Base-by-base conservation (phyloP, 2,329 filamentous ascomycete genomes). In the Cyclaneusma minus region DNA sequence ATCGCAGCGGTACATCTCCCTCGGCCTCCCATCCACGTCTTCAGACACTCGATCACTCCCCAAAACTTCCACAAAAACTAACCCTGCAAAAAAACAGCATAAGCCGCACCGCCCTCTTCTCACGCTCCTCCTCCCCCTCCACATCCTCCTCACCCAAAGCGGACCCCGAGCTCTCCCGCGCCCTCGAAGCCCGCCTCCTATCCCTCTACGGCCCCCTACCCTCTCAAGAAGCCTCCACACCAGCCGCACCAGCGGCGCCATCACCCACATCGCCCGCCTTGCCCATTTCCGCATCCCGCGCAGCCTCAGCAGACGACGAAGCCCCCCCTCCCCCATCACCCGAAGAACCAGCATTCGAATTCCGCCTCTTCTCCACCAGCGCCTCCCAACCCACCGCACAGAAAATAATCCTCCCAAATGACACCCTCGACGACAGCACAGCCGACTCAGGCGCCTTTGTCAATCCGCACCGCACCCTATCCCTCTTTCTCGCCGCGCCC, bases 301-400 rank as follows among this genome's bases (percentile, higher is more conserved):
- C 39, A 47, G 7, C n/a, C n/a, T n/a, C n/a, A n/a, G 43, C 40
- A 13, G 35, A 28, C 19, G 33, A 41, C 4, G 30, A 36, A 3
- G 36, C 34, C 7, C 34, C 42, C 6, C 37, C 29, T 11, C 33
- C 49, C 11, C 18, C 20, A 15, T 8, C n/a, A n/a, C 29, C 33
- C 7, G 37, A 35, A 17, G 52, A 58, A 24, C 56, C 58, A 27
- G 39, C 33, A 27, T 72, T 69, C 35, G 55, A 61, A 28, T 74
- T 74, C 41, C 56, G 64, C 6, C 56, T 75, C 15, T 75, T 75
- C 42, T 36, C 41, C 4, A 28, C 30, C 17, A 57, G 58, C 34
- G 52, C 54, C 22, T 48, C 58, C 11, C 48, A 47, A 12, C 5
- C n/a, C 4, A 48, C 54, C 3, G 45, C 51, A 2, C 53, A 56